Evolutionary conservation across 768 basidiomycete genomes (phyloP), one percentile per base, ranked within the genome.

Genomic region (Chlorophyllum brunneum): DNA sequence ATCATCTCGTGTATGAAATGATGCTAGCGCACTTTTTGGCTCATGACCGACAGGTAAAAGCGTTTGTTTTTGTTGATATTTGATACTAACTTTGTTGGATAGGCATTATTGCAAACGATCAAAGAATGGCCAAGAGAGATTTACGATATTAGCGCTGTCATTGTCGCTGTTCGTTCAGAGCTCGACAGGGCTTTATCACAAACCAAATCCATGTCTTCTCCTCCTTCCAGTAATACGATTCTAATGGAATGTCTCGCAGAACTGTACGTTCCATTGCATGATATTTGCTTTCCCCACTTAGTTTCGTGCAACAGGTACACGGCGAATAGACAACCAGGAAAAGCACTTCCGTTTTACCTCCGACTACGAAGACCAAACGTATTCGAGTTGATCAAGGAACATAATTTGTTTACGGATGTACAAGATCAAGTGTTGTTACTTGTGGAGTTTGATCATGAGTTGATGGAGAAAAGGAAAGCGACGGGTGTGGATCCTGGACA

Each of bases 191-290:
- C 70, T 5, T 71, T 78, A 0, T 79, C 80, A 0, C 73, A 79
- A 0, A 80, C 80, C 2, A 70, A 75, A 0, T 73, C 68, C 8
- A 70, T 72, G 36, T 60, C 69, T 1, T 61, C 73, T 2, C 65
- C 65, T 2, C 65, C 65, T 16, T 75, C 79, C 33, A 78, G 79
- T 49, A 74, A 80, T 1, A 70, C 76, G 1, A 65, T 90, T 6
- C 75, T 98, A n/a, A 92, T 98, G 86, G 92, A 95, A 64, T 95
- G 91, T 65, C 70, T 98, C 20, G 92, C 91, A 0, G 95, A 98
- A 61, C 72, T 98, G 88, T 93, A 60, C 58, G 79, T 67, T 45
- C 54, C 10, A 13, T 9, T 36, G 26, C 13, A 31, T 54, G 23
- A 5, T 16, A 13, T 10, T 30, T 13, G 16, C 18, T 15, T 34